Percentiles rank a stretch among this genome's conserved stretches.
Evolutionary conservation across 805 yeast species (phyloP).

Genomic region (Ogataea salicorniae): DNA sequence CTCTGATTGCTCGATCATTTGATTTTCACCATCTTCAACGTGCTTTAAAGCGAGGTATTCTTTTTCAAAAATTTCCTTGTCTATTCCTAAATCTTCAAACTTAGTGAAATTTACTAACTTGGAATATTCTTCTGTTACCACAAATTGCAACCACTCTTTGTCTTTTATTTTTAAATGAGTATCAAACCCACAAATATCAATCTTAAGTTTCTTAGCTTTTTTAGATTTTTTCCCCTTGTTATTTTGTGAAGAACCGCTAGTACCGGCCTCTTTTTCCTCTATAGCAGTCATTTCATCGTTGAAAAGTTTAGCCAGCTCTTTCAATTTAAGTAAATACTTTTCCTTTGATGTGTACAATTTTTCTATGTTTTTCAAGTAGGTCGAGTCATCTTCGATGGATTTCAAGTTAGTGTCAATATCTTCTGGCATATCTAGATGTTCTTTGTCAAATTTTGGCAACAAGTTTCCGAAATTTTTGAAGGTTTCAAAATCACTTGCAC

Average conservation of each 20-base stretch:
- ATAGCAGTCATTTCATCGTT: slow-evolving; percentile 32
- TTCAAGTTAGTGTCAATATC: slow-evolving; percentile 10
- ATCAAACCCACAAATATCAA: slow-evolving; percentile 54
- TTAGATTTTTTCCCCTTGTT: slow-evolving; percentile 13
- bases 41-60: slow-evolving; percentile 9
- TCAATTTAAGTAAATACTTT: slow-evolving; percentile 27
- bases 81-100: slow-evolving; percentile 8
- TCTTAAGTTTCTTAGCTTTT: slow-evolving; percentile 19
- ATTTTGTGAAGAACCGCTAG: background rate
- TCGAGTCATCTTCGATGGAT: slow-evolving; percentile 18
- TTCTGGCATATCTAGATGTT: slow-evolving; percentile 3
- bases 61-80: slow-evolving; percentile 7
- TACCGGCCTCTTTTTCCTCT: slow-evolving; percentile 3
- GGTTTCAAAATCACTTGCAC: slow-evolving; percentile 12
- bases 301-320: slow-evolving; percentile 33
- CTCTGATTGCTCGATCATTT: slow-evolving; percentile 1
- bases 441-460: slow-evolving; percentile 38
- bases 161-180: slow-evolving; percentile 13
- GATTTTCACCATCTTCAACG: slow-evolving; percentile 12
- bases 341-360: slow-evolving; percentile 10
- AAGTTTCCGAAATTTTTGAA: slow-evolving; percentile 30
- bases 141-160: slow-evolving; percentile 20
- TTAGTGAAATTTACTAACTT: slow-evolving; percentile 4
- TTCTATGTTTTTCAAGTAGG: slow-evolving; percentile 12
- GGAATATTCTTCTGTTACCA: slow-evolving; percentile 8